Conservation (phyloP, 345 rosid genomes). For the Moringa oleifera region DNA sequence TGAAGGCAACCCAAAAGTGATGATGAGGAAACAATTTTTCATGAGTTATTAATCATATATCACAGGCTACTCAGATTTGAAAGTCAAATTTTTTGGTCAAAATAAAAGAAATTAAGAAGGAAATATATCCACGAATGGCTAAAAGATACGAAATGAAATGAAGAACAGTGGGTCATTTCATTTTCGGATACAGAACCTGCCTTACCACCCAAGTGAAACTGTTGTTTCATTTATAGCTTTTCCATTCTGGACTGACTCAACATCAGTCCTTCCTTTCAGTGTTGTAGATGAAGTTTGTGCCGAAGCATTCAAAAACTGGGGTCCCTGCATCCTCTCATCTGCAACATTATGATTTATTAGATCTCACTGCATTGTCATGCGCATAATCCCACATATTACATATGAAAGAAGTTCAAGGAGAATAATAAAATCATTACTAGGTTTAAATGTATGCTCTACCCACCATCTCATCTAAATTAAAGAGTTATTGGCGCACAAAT, state of each 20-base stretch:
- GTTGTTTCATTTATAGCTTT: slow-evolving; percentile 15
- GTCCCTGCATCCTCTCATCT: slow-evolving; percentile 43
- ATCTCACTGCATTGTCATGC: slow-evolving; percentile 12
- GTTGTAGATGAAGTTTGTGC: slow-evolving; percentile 28
- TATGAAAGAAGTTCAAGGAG: slow-evolving; percentile 11
- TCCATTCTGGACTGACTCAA: slow-evolving; percentile 24
- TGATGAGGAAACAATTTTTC: slow-evolving; percentile 5
- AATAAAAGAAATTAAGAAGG: neutral
- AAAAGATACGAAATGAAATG: neutral
- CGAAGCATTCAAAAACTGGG: slow-evolving; percentile 31
- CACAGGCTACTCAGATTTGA: neutral
- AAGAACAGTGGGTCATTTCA: neutral
- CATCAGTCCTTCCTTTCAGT: slow-evolving; percentile 32
- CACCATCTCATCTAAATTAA: slow-evolving; percentile 9
- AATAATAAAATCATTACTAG: slow-evolving; percentile 8
- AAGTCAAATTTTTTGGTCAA: neutral
- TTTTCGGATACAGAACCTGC: slow-evolving; percentile 11
- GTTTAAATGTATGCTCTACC: slow-evolving; percentile 10
- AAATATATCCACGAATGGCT: neutral
- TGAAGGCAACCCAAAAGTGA: neutral
- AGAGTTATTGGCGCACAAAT: slow-evolving; percentile 3
- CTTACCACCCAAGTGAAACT: slow-evolving; percentile 45
- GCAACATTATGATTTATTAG: slow-evolving; percentile 35
- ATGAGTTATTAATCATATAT: neutral
- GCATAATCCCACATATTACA: slow-evolving; percentile 6